These are phyloP conservation scores for Lactarius sp. DNA, from an alignment of 768 basidiomycete genomes.

Conservation along the genomic window DNA sequence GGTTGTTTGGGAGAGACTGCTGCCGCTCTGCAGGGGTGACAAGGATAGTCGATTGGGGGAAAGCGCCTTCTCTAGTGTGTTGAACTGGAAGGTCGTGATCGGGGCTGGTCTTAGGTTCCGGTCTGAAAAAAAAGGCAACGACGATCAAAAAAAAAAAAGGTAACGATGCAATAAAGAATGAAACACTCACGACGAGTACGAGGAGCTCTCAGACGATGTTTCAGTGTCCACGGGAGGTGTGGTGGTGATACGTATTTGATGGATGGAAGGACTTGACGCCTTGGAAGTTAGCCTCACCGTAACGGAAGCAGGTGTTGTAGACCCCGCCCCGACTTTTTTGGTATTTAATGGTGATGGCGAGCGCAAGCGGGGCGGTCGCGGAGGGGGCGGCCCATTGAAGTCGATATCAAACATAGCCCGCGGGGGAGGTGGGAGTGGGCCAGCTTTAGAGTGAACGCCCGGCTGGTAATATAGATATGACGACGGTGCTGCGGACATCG, in stretches of 20 bases:
- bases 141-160: conserved; percentile 2
- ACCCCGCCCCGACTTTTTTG: conserved; percentile 32
- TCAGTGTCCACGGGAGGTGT: neutral
- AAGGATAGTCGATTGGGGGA: conserved; percentile 43
- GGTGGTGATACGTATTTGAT: conserved; percentile 14
- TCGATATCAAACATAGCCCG: conserved; percentile 45
- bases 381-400: conserved; percentile 45
- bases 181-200: conserved; percentile 11
- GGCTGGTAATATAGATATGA: conserved; percentile 60
- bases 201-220: conserved; percentile 12
- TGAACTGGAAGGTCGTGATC: neutral
- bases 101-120: conserved; percentile 1
- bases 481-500: conserved; percentile 27
- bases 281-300: conserved; percentile 42
- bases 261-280: conserved; percentile 18
- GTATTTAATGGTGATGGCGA: conserved; percentile 42
- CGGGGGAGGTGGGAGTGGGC: conserved; percentile 68
- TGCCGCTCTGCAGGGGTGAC: conserved; percentile 17
- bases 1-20: neutral
- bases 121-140: conserved; percentile 4
- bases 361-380: conserved; percentile 58
- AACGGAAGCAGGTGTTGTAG: conserved; percentile 32
- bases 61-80: conserved; percentile 57
- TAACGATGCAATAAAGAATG: neutral
- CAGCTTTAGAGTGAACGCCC: conserved; percentile 64